Percentiles rank a stretch among this genome's conserved stretches.
These are phyloP conservation scores for Ampelomyces quisqualis DNA, from an alignment of 2,329 filamentous ascomycete species.

Conservation along the genomic window DNA sequence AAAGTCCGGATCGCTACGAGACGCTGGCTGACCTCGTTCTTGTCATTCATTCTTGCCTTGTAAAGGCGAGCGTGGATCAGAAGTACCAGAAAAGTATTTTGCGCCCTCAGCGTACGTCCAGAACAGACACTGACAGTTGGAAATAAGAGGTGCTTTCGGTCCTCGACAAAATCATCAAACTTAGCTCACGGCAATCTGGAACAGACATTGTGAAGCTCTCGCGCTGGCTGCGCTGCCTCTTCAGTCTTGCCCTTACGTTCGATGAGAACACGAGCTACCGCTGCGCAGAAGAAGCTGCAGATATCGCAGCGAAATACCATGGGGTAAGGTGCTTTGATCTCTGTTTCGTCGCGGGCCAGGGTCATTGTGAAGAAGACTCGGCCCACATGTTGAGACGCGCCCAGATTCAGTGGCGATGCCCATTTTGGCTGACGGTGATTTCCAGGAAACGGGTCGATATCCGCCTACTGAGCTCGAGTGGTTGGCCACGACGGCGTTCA, in stretches of 20 bases:
- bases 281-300: slow-evolving; percentile 64
- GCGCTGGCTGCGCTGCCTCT: slow-evolving; percentile 76
- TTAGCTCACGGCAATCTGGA: slow-evolving; percentile 59
- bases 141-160: slow-evolving; percentile 28
- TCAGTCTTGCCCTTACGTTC: slow-evolving; percentile 64
- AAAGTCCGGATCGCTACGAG: slow-evolving; percentile 45
- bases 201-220: slow-evolving; percentile 64
- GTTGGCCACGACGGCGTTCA: slow-evolving; percentile 63
- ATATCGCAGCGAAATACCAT: slow-evolving; percentile 30
- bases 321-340: slow-evolving; percentile 24
- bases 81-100: slow-evolving; percentile 39
- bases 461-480: slow-evolving; percentile 71
- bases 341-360: too few species aligned
- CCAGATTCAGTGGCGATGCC: slow-evolving; percentile 16
- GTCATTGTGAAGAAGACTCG: too few species aligned
- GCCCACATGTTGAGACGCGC: too few species aligned
- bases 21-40: slow-evolving; percentile 51
- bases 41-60: slow-evolving; percentile 44
- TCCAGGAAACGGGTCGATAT: slow-evolving; percentile 53
- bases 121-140: too few species aligned
- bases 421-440: slow-evolving; percentile 23
- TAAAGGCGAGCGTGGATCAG: slow-evolving; percentile 26
- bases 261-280: slow-evolving; percentile 59
- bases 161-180: slow-evolving; percentile 69
- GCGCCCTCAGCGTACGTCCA: too few species aligned